These are phyloP conservation scores for Patellifolia procumbens DNA, from an alignment of 179 eudicot species.

Conservation along the genomic window DNA sequence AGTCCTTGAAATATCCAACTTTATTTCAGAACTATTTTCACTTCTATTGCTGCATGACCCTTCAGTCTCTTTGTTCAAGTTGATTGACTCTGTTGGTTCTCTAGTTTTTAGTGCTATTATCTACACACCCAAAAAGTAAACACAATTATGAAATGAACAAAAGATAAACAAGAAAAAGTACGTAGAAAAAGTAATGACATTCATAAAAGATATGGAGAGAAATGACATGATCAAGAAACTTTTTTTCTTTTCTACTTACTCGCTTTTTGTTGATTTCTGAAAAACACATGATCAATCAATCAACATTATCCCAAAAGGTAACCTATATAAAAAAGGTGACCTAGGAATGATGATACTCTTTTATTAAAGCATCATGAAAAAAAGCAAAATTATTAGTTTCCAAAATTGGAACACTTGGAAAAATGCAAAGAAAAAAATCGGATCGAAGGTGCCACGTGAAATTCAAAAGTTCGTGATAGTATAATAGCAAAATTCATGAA, in stretches of 20 bases:
- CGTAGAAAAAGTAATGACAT: not conserved
- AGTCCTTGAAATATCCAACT: conserved; percentile 69
- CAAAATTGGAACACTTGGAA: not conserved
- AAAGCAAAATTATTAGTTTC: conserved; percentile 3
- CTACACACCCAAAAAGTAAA: conserved; percentile 30
- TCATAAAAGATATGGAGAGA: not conserved
- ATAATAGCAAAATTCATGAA: not conserved
- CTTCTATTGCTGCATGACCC: conserved; percentile 90
- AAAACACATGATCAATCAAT: conserved; percentile 26
- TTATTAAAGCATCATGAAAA: conserved; percentile 12
- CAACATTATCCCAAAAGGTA: conserved; percentile 27
- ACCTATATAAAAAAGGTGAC: conserved; percentile 16
- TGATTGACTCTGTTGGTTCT: conserved; percentile 87
- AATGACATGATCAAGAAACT: not conserved
- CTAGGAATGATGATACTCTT: conserved; percentile 2
- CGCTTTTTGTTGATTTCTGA: not conserved
- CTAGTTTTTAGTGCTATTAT: conserved; percentile 61
- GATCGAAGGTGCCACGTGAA: too few relatives aligned
- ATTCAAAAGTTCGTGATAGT: not conserved
- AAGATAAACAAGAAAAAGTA: not conserved
- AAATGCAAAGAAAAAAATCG: not conserved
- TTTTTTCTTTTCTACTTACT: not conserved
- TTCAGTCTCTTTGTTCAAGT: conserved; percentile 94
- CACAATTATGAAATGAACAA: not conserved
- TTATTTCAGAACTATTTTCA: conserved; percentile 85